These are phyloP conservation scores for Podospora australis DNA, from an alignment of 495 filamentous ascomycete species.

Conservation along the genomic window DNA sequence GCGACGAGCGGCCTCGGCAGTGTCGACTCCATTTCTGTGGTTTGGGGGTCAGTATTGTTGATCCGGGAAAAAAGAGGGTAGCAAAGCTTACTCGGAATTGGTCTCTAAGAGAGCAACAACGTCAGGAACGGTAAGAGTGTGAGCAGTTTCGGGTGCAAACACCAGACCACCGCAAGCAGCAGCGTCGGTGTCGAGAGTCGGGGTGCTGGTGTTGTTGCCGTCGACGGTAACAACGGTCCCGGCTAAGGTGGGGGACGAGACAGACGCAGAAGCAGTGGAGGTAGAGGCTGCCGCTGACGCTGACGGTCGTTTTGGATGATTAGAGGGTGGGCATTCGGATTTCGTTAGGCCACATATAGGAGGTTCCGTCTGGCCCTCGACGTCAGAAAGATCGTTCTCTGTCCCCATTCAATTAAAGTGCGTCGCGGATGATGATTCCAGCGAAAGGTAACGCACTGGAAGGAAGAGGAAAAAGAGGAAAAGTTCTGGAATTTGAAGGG, in stretches of 20 bases:
- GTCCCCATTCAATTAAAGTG: slow-evolving; percentile 39
- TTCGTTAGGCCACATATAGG: slow-evolving; percentile 41
- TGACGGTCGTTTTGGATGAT: too few species aligned
- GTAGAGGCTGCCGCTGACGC: too few species aligned
- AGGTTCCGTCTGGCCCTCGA: slow-evolving; percentile 47
- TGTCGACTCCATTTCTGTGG: slow-evolving; percentile 34
- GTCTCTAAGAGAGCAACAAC: slow-evolving; percentile 21
- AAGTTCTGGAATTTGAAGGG: slow-evolving; percentile 2
- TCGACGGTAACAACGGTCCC: slow-evolving; percentile 17
- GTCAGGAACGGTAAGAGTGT: slow-evolving; percentile 23
- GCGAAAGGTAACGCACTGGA: slow-evolving; percentile 5
- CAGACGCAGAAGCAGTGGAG: slow-evolving; percentile 15
- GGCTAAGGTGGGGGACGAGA: slow-evolving; percentile 21
- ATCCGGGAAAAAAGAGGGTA: background rate
- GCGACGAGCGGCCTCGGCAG: slow-evolving; percentile 35
- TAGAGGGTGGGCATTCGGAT: slow-evolving; percentile 26
- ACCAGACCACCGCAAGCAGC: too few species aligned
- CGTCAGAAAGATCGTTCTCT: slow-evolving; percentile 39
- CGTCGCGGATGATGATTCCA: slow-evolving; percentile 13
- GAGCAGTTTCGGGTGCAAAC: slow-evolving; percentile 20
- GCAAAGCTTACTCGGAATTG: slow-evolving; percentile 11
- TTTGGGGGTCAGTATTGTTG: background rate
- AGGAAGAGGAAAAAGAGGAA: slow-evolving; percentile 4
- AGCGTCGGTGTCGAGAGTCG: slow-evolving; percentile 1
- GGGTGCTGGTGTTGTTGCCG: slow-evolving; percentile 10